Evolutionary conservation across 441 rosid species (phyloP).

Genomic region (Lepidium campestre): DNA sequence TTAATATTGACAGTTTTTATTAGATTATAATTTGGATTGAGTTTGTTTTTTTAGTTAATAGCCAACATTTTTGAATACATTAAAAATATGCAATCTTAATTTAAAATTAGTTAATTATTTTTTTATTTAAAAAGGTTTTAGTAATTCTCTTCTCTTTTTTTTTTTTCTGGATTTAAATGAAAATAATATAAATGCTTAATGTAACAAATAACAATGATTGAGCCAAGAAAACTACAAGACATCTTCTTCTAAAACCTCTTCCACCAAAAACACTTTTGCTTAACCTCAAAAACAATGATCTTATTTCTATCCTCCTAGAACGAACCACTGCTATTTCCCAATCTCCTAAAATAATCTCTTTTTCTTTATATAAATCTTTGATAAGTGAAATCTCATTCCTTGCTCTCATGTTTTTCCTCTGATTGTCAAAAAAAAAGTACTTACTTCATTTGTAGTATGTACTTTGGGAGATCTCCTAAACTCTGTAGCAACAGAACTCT

Average conservation of each 20-base stretch:
- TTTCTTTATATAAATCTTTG: too few relatives aligned
- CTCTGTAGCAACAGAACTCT: constrained; percentile 6
- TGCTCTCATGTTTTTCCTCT: background rate
- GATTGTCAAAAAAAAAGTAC: constrained; percentile 17
- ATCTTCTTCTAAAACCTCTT: background rate
- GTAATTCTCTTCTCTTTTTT: too few relatives aligned
- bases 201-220: background rate
- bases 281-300: constrained; percentile 5
- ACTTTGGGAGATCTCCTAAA: constrained; percentile 14
- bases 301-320: constrained; percentile 1
- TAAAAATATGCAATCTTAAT: too few relatives aligned
- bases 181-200: background rate
- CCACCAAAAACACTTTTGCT: background rate
- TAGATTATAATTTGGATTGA: too few relatives aligned
- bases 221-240: background rate
- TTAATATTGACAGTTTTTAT: too few relatives aligned
- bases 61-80: too few relatives aligned
- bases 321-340: constrained; percentile 16
- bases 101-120: too few relatives aligned
- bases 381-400: background rate
- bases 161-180: background rate
- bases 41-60: too few relatives aligned
- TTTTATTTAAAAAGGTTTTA: too few relatives aligned
- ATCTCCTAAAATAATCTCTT: background rate
- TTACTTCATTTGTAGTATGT: constrained; percentile 20